Base-by-base conservation (phyloP, 164 flowering plant species). In the Macadamia integrifolia region DNA sequence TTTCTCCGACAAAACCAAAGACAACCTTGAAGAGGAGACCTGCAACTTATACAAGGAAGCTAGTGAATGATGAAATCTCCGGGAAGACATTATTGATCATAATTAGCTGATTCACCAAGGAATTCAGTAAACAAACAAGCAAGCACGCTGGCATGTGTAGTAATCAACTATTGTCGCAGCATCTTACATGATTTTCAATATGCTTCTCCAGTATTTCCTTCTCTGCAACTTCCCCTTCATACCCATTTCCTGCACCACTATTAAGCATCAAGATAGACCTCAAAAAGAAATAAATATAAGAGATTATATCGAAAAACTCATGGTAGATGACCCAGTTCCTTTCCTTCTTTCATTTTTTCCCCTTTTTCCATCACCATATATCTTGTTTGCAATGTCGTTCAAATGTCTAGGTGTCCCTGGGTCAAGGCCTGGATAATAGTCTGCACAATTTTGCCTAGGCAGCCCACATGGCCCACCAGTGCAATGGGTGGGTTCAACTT, bases 1-100 rank as follows among this genome's bases (percentile, higher is more conserved):
- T 80, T 88, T 88, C 62, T 91, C 97, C 46, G 93, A 74, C 10
- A 88, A 81, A 61, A 91, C 78, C 80, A 91, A 74, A 10, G 93
- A 92, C 81, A 91, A 69, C 67, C 78, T 81, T 72, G 92, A 79
- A 64, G 85, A 78, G 61, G 85, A 82, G 12, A 74, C 84, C 92
- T 87, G 83, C 70, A 78, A 61, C 15, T 65, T 53, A 66, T 11
- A 64, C 50, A 32, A 61, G 23, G 57, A 1, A 61, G 42, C 60
- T 46, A 31, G 57, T 42, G 32, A 30, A 62, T 42, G 12, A 17
- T 17, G 13, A 50, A 6, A n/a, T 15, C 11, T 49, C 31, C 23
- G 17, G 32, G 5, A 32, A 12, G 1, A 32, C 42, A 11, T 23
- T n/a, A 18, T 50, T 28, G 6, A 18, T 28, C 15, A 30, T 61